Conservation (phyloP, 2,329 filamentous ascomycete species). For the Furcasterigmium furcatum region DNA sequence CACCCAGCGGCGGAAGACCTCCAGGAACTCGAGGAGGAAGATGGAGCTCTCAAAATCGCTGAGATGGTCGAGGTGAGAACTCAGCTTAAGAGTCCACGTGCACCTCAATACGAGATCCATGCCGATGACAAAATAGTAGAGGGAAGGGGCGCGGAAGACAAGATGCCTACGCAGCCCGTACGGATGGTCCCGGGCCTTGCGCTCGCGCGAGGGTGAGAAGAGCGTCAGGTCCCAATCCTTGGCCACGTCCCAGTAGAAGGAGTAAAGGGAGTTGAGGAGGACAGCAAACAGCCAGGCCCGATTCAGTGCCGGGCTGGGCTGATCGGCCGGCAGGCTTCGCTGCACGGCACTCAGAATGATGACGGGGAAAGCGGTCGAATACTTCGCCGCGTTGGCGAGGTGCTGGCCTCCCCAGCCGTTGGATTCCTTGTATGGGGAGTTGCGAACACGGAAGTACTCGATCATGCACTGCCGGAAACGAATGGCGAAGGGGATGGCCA, state of each 20-base stretch:
- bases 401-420: conserved; percentile 80
- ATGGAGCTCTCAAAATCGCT: conserved; percentile 86
- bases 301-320: conserved; percentile 38
- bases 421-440: conserved; percentile 50
- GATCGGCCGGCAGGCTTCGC: conserved; percentile 49
- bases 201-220: conserved; percentile 58
- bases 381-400: conserved; percentile 91
- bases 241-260: conserved; percentile 97
- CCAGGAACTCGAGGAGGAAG: conserved; percentile 81
- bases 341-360: conserved; percentile 77
- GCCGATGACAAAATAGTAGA: conserved; percentile 81
- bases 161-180: conserved; percentile 75
- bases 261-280: conserved; percentile 82
- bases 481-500: conserved; percentile 79
- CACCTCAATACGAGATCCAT: conserved; percentile 81
- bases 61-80: conserved; percentile 76
- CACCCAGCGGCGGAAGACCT: conserved; percentile 86
- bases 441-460: conserved; percentile 73
- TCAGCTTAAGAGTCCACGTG: conserved; percentile 89
- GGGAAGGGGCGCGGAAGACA: conserved; percentile 64
- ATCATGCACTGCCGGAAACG: conserved; percentile 89
- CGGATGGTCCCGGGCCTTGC: conserved; percentile 62
- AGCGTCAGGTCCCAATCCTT: conserved; percentile 96
- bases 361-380: conserved; percentile 90
- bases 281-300: conserved; percentile 69